phyloP scores from a whole-genome alignment of 2,329 filamentous ascomycete genomes.

The Plectosphaerella plurivora region DNA sequence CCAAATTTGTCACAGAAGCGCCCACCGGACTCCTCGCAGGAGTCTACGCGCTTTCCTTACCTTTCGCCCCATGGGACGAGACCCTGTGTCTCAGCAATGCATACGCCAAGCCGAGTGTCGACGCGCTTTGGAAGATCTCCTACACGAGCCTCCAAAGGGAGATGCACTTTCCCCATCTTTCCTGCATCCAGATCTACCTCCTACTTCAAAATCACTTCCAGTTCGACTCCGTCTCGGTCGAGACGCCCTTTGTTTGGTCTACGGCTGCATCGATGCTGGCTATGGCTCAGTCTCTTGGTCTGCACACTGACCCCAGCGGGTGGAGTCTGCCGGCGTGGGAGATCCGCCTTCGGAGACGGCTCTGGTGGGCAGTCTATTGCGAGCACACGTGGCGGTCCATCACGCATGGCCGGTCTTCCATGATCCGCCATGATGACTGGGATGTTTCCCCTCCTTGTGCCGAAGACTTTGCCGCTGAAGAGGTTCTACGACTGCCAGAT shows the following conservation, averaged over 20 bases:
- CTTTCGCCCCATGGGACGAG: conserved; percentile 14
- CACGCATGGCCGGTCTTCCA: conserved; percentile 46
- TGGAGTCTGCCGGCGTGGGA: conserved; percentile 53
- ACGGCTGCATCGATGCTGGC: conserved; percentile 37
- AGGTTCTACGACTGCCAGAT: conserved; percentile 24
- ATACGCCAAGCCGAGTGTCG: conserved; percentile 12
- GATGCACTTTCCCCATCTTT: conserved; percentile 12
- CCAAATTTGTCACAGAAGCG: conserved; percentile 8
- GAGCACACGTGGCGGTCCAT: conserved; percentile 54
- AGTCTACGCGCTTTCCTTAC: conserved; percentile 13
- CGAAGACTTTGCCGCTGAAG: conserved; percentile 16
- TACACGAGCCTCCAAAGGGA: conserved; percentile 6
- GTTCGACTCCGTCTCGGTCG: conserved; percentile 12
- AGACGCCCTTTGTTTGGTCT: conserved; percentile 21
- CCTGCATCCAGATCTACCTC: conserved; percentile 11
- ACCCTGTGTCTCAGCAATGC: conserved; percentile 13
- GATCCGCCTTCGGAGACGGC: conserved; percentile 46
- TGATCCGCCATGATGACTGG: conserved; percentile 47
- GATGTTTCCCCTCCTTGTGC: conserved; percentile 26
- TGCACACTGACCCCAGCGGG: conserved; percentile 46
- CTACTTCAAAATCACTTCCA: conserved; percentile 10
- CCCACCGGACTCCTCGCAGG: conserved; percentile 11
- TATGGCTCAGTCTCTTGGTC: conserved; percentile 42
- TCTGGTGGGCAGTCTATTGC: conserved; percentile 53
- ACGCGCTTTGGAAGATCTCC: conserved; percentile 12